Base-by-base conservation (phyloP, 225 moss, liverwort and hornwort species). In the Anthoceros angustus region DNA sequence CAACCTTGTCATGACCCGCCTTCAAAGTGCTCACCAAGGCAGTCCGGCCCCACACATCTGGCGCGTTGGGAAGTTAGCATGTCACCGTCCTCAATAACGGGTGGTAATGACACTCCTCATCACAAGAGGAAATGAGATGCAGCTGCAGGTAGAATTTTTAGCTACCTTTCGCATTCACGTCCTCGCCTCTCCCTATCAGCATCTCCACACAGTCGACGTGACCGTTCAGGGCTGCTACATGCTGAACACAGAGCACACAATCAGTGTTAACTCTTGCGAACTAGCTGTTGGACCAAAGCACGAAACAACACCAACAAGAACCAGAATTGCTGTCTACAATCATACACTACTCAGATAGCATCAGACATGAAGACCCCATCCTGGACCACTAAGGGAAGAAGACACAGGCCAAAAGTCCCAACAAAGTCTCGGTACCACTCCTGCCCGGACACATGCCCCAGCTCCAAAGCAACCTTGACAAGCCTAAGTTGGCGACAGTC, bases 201-300 rank as follows among this genome's bases (percentile, higher is more conserved):
- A 85, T 62, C 42, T 66, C 63, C 72, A 90, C 82, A 45, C 78
- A 75, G 32, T 85, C 85, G 62, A 70, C 62, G 65, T 83, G 80
- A 41, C 90, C 90, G 70, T 80, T 83, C 43, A 73, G 73, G 21
- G 90, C 85, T 72, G 87, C 90, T 66, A 82, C 76, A 71, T 90
- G 90, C 90, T 87, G 80, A 66, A 43, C 71, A 73, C 65, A 68
- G 42, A 69, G 32, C 32, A 32, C 62, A 64, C 65, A 66, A 9
- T 40, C 1, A 32, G 32, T 32, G 32, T 32, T 32, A 32, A 1
- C 1, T 32, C 32, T 1, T 32, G 32, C 32, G 32, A 32, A 32
- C 4, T 4, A 32, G 2, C 32, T 1, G 32, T 32, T 32, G 4
- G 32, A 32, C 2, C 2, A 32, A 32, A 32, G 32, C 1, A 32